A percentile compares a stretch with the other conserved stretches of the same genome.
Conservation (phyloP, 2,329 filamentous ascomycete species). For the Calonectria henricotiae region DNA sequence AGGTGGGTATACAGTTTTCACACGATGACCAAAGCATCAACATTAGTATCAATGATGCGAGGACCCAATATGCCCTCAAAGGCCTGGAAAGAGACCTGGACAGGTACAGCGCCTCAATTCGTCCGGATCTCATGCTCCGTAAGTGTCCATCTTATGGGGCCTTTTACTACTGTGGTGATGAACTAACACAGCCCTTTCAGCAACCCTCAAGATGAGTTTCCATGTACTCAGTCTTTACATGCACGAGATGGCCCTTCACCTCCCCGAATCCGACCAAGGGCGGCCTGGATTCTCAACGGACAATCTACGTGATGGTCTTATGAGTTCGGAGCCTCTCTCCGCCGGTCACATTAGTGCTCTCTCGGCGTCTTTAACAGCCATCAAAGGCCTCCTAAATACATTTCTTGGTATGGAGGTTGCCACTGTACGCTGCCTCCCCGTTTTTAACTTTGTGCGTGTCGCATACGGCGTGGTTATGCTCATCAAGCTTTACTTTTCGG, state of each 20-base stretch:
- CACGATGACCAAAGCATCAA: slow-evolving; percentile 75
- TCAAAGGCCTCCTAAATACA: slow-evolving; percentile 77
- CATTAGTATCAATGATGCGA: slow-evolving; percentile 73
- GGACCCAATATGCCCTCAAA: slow-evolving; percentile 76
- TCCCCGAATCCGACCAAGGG: slow-evolving; percentile 74
- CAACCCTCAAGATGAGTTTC: slow-evolving; percentile 76
- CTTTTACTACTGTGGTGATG: neutral
- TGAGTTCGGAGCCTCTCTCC: slow-evolving; percentile 60
- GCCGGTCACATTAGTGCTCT: slow-evolving; percentile 77
- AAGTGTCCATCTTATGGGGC: slow-evolving; percentile 54
- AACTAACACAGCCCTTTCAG: slow-evolving; percentile 57
- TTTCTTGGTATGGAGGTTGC: slow-evolving; percentile 75
- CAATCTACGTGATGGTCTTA: slow-evolving; percentile 62
- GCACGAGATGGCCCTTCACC: slow-evolving; percentile 82
- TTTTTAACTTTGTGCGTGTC: slow-evolving; percentile 80
- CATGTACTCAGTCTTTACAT: slow-evolving; percentile 80
- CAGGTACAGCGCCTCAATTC: slow-evolving; percentile 72
- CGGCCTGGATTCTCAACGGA: slow-evolving; percentile 65
- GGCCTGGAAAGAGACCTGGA: slow-evolving; percentile 77
- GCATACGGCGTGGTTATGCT: slow-evolving; percentile 81
- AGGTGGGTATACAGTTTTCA: slow-evolving; percentile 77
- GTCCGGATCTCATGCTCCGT: slow-evolving; percentile 71
- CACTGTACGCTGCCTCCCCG: slow-evolving; percentile 76
- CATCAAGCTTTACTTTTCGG: slow-evolving; percentile 82
- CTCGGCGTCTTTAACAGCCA: slow-evolving; percentile 77